These are phyloP conservation scores for Jatropha multifida DNA, from an alignment of 441 rosid species.

Conservation along the genomic window DNA sequence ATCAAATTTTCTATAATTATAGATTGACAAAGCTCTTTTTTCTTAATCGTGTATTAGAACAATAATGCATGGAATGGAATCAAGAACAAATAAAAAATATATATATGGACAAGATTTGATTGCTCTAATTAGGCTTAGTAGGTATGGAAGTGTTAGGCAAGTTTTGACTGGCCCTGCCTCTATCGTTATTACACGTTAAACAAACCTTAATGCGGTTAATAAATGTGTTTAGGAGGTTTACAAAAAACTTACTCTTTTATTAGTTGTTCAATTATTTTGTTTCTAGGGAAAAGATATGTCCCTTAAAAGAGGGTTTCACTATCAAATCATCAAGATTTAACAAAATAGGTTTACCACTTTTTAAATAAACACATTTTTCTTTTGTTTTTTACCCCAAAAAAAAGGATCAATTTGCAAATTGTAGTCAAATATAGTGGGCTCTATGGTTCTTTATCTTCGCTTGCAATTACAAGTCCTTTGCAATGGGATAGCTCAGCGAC, in stretches of 20 bases:
- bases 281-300: conserved; percentile 22
- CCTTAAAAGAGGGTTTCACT: conserved; percentile 17
- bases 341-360: not conserved
- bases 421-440: conserved; percentile 30
- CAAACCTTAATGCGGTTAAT: conserved; percentile 20
- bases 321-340: conserved; percentile 9
- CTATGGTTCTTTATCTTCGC: conserved; percentile 4
- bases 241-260: conserved; percentile 13
- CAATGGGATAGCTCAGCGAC: not conserved
- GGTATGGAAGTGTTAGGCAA: conserved; percentile 36
- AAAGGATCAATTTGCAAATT: not conserved
- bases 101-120: not conserved
- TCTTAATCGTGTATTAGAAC: not conserved
- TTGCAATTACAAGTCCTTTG: conserved; percentile 3
- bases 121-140: conserved; percentile 23
- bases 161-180: conserved; percentile 29
- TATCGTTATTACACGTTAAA: not conserved
- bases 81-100: not conserved
- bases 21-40: not conserved
- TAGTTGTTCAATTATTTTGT: conserved; percentile 8
- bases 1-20: not conserved
- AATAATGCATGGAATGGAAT: not conserved
- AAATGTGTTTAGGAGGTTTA: conserved; percentile 18
- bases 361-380: not conserved
- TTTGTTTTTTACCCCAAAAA: conserved; percentile 11